A percentile compares a stretch with the other conserved stretches of the same genome.
Evolutionary conservation across 306 rosid species (phyloP).

Genomic region (Quercus parvula): DNA sequence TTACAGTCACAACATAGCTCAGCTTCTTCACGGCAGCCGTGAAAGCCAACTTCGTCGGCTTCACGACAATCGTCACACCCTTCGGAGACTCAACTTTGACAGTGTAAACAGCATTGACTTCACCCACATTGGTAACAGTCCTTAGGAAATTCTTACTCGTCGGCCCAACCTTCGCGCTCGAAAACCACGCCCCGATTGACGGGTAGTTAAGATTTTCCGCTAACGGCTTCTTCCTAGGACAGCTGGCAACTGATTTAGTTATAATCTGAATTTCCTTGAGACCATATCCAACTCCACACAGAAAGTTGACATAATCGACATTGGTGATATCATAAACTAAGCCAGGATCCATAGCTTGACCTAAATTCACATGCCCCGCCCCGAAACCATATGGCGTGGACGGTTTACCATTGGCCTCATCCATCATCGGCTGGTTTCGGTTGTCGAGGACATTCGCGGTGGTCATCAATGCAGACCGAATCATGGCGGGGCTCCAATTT

Average conservation of each 20-base stretch:
- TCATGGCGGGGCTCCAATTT: constrained; percentile 85
- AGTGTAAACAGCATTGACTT: constrained; percentile 43
- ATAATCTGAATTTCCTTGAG: constrained; percentile 71
- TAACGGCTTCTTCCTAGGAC: constrained; percentile 49
- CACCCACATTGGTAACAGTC: constrained; percentile 73
- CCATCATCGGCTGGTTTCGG: constrained; percentile 48
- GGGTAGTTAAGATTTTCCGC: constrained; percentile 87
- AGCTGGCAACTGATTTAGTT: constrained; percentile 42
- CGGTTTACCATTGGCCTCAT: constrained; percentile 63
- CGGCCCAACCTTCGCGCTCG: constrained; percentile 32
- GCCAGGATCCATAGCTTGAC: constrained; percentile 81
- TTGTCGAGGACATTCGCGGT: constrained; percentile 57
- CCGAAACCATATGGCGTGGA: constrained; percentile 78
- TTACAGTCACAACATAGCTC: constrained; percentile 56
- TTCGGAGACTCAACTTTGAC: constrained; percentile 49
- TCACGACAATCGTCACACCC: constrained; percentile 66
- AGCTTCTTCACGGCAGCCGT: constrained; percentile 50
- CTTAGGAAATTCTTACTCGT: constrained; percentile 51
- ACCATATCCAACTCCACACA: constrained; percentile 60
- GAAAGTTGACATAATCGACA: constrained; percentile 57
- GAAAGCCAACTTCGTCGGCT: constrained; percentile 64
- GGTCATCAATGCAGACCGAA: constrained; percentile 91
- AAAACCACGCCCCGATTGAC: constrained; percentile 54
- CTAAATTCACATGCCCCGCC: constrained; percentile 71
- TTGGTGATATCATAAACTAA: constrained; percentile 61